Percentiles rank a stretch among this genome's conserved stretches.
phyloP scores from a whole-genome alignment of 805 yeast species.

The Metschnikowia cerradonensis region DNA sequence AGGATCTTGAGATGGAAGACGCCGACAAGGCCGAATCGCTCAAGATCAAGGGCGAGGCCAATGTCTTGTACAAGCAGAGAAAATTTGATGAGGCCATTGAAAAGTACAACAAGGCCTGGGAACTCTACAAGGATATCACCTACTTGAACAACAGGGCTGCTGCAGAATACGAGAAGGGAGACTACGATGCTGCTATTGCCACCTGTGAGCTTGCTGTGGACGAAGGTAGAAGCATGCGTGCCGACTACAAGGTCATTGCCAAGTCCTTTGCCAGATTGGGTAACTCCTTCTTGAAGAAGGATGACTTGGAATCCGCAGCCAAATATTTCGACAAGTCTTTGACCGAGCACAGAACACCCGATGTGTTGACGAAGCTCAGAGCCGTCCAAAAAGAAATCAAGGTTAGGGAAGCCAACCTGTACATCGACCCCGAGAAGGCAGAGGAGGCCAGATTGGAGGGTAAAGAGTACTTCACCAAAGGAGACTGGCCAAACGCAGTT shows the following conservation, averaged over 20 bases:
- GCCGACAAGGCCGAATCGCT: constrained; percentile 53
- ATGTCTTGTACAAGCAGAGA: constrained; percentile 77
- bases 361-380: constrained; percentile 82
- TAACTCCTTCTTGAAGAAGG: constrained; percentile 70
- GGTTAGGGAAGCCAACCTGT: constrained; percentile 68
- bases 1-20: constrained; percentile 36
- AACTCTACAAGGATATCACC: constrained; percentile 75
- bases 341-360: constrained; percentile 97
- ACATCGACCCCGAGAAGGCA: constrained; percentile 86
- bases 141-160: constrained; percentile 96
- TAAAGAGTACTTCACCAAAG: constrained; percentile 80
- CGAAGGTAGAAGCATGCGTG: constrained; percentile 82
- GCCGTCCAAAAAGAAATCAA: constrained; percentile 82
- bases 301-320: constrained; percentile 68
- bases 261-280: constrained; percentile 93
- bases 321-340: constrained; percentile 82
- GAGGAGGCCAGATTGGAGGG: constrained; percentile 94
- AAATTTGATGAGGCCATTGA: constrained; percentile 91
- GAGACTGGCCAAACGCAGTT: constrained; percentile 96
- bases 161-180: constrained; percentile 95
- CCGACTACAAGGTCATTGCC: constrained; percentile 88
- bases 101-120: constrained; percentile 83
- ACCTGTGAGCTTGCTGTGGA: constrained; percentile 84
- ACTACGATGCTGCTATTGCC: constrained; percentile 75
- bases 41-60: constrained; percentile 77